Percentiles rank a stretch among this genome's conserved stretches.
Evolutionary conservation across 1,284 basidiomycete genomes (phyloP).

Genomic region (Anthracocystis panici-leucophaei): DNA sequence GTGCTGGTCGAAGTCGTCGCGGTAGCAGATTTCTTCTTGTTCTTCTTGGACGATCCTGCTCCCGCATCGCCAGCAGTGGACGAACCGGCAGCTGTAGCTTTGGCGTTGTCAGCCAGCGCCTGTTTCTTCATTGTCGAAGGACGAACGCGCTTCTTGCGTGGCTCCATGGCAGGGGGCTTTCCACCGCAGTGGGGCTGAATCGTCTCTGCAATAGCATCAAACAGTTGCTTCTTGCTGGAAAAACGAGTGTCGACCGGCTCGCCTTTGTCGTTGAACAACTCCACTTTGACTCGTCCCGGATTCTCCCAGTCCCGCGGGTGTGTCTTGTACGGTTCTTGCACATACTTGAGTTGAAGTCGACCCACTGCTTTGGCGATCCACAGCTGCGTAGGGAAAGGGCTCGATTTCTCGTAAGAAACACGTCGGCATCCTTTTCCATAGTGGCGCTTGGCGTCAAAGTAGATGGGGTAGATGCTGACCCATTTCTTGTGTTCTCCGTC

Average conservation of each 20-base stretch:
- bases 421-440: conserved; percentile 85
- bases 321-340: conserved; percentile 84
- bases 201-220: conserved; percentile 54
- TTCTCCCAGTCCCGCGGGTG: conserved; percentile 98
- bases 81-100: conserved; percentile 22
- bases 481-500: conserved; percentile 75
- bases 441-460: conserved; percentile 93
- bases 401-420: conserved; percentile 80
- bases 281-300: conserved; percentile 80
- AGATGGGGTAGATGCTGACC: conserved; percentile 95
- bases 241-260: conserved; percentile 78
- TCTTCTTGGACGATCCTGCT: conserved; percentile 25
- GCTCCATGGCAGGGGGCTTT: conserved; percentile 55
- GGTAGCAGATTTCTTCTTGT: conserved; percentile 33
- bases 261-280: conserved; percentile 85
- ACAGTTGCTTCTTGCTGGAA: conserved; percentile 80
- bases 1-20: conserved; percentile 7
- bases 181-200: conserved; percentile 61
- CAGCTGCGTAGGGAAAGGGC: conserved; percentile 95
- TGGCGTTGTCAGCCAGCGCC: conserved; percentile 48
- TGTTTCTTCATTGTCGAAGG: conserved; percentile 46
- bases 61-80: conserved; percentile 22
- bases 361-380: conserved; percentile 88
- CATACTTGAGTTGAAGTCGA: conserved; percentile 80
- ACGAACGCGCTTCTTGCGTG: conserved; percentile 40